phyloP scores from a whole-genome alignment of 805 yeast genomes.

The Saccharomyces mikatae region DNA sequence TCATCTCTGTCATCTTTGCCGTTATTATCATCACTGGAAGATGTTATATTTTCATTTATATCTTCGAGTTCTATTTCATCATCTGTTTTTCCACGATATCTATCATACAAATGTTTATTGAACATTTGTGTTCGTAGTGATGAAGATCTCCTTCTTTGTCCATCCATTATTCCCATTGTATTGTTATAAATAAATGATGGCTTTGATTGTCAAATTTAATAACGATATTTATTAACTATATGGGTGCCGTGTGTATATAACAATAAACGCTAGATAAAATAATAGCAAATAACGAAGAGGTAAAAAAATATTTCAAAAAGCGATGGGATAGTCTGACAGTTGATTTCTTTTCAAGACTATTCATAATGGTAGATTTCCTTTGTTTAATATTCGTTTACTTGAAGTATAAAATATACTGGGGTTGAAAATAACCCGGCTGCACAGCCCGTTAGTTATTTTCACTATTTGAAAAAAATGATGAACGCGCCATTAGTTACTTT shows the following conservation, averaged over 20 bases:
- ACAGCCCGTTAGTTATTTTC: neutral
- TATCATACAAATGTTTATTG: conserved; percentile 26
- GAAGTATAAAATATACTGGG: neutral
- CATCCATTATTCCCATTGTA: conserved; percentile 5
- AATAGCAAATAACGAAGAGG: neutral
- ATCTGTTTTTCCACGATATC: conserved; percentile 10
- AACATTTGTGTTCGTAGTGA: conserved; percentile 31
- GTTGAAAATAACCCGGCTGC: neutral
- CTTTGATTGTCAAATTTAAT: neutral
- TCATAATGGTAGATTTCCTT: neutral
- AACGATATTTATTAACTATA: neutral
- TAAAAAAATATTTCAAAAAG: neutral
- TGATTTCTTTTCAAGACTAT: neutral
- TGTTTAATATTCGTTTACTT: neutral
- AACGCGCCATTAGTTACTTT: neutral
- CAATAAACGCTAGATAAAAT: neutral
- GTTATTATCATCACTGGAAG: neutral
- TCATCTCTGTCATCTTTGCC: conserved; percentile 2
- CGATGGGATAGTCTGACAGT: neutral
- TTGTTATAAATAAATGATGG: neutral
- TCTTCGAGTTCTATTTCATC: conserved; percentile 13
- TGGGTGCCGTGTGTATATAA: neutral
- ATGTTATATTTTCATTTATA: conserved; percentile 4
- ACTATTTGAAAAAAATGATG: neutral
- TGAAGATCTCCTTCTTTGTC: conserved; percentile 22